Conservation (phyloP, 306 rosid species). For the Morella rubra region DNA sequence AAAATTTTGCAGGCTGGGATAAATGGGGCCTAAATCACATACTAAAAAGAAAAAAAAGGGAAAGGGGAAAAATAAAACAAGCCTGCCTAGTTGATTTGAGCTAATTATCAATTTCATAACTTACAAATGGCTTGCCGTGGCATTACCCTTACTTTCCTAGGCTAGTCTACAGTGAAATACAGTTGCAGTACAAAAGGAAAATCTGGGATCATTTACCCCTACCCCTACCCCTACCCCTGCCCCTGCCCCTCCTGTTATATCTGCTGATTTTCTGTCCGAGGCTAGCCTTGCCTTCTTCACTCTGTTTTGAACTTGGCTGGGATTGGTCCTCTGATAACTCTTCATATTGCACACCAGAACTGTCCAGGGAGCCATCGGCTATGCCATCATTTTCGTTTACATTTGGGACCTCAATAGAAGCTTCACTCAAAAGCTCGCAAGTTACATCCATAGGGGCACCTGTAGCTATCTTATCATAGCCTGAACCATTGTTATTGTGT, state of each 20-base stretch:
- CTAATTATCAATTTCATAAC: slow-evolving; percentile 30
- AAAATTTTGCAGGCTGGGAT: slow-evolving; percentile 13
- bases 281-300: slow-evolving; percentile 25
- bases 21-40: slow-evolving; percentile 13
- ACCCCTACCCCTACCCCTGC: slow-evolving; percentile 28
- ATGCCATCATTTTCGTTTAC: slow-evolving; percentile 37
- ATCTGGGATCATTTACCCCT: slow-evolving; percentile 42
- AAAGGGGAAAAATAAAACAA: slow-evolving; percentile 11
- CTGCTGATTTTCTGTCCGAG: slow-evolving; percentile 44
- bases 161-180: slow-evolving; percentile 42
- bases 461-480: slow-evolving; percentile 36
- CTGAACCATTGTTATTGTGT: slow-evolving; percentile 26
- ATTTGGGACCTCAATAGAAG: slow-evolving; percentile 50
- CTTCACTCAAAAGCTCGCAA: slow-evolving; percentile 43
- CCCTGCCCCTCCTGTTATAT: slow-evolving; percentile 54
- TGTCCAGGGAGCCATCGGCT: slow-evolving; percentile 50
- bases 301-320: slow-evolving; percentile 36
- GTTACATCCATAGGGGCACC: slow-evolving; percentile 33
- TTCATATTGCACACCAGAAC: slow-evolving; percentile 42
- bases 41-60: slow-evolving; percentile 4
- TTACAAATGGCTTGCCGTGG: slow-evolving; percentile 39
- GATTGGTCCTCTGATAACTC: slow-evolving; percentile 41
- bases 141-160: slow-evolving; percentile 37
- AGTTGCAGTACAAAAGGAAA: slow-evolving; percentile 16
- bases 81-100: slow-evolving; percentile 30